phyloP scores from a whole-genome alignment of 805 yeast genomes.

The Middelhovenomyces tepae region DNA sequence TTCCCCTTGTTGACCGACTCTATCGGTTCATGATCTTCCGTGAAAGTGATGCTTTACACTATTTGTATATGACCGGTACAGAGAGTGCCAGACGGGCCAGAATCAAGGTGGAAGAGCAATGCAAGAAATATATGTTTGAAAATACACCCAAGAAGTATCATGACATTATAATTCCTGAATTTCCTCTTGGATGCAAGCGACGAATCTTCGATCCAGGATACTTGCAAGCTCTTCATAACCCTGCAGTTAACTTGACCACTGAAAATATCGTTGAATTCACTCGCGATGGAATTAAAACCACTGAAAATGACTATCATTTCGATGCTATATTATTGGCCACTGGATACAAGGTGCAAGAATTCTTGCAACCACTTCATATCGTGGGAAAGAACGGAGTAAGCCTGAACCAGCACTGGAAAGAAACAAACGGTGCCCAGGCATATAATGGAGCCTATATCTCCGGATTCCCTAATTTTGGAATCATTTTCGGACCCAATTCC shows the following conservation, averaged over 20 bases:
- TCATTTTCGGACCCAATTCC: conserved; percentile 16
- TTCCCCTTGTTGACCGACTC: conserved; percentile 7
- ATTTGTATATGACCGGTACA: conserved; percentile 9
- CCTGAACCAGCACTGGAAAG: conserved; percentile 12
- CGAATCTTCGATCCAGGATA: conserved; percentile 14
- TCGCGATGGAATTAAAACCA: conserved; percentile 7
- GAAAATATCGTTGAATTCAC: conserved; percentile 10
- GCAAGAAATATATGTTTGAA: conserved; percentile 6
- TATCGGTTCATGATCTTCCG: conserved; percentile 7
- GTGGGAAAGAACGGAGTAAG: conserved; percentile 11
- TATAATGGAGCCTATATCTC: conserved; percentile 14
- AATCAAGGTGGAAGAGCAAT: conserved; percentile 5
- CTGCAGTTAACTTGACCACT: conserved; percentile 8
- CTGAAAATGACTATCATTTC: conserved; percentile 8
- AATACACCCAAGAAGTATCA: conserved; percentile 9
- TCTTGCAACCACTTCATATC: conserved; percentile 11
- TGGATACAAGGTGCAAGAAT: conserved; percentile 15
- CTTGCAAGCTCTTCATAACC: conserved; percentile 9
- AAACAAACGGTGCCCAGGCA: conserved; percentile 15
- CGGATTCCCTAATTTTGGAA: conserved; percentile 17
- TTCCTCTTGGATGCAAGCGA: conserved; percentile 12
- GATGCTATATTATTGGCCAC: conserved; percentile 12
- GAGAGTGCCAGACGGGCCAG: conserved; percentile 6
- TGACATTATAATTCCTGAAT: conserved; percentile 12
- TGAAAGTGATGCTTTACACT: conserved; percentile 10